These are phyloP conservation scores for Aureobasidium sp. DNA, from an alignment of 2,329 filamentous ascomycete species.

Conservation along the genomic window DNA sequence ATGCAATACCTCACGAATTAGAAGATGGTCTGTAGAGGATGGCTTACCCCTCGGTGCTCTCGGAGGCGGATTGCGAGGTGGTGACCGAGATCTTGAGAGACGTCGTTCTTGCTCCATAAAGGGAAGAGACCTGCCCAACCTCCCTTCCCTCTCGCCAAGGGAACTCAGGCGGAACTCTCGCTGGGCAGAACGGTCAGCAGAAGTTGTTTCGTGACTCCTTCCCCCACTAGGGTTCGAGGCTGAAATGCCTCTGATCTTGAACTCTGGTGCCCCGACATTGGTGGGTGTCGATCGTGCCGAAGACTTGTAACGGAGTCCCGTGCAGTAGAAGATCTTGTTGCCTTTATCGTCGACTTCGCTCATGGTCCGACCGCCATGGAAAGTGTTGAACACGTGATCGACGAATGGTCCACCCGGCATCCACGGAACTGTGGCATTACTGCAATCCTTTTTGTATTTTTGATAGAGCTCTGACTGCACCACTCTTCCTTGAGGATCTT, in stretches of 20 bases:
- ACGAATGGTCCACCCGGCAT: neutral
- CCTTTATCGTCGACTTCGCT: neutral
- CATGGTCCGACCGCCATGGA: neutral
- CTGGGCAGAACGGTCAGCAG: neutral
- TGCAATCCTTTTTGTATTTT: neutral
- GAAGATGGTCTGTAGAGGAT: neutral
- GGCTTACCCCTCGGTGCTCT: slow-evolving; percentile 5
- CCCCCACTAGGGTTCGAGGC: neutral
- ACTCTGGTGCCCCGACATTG: neutral
- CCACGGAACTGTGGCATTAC: neutral
- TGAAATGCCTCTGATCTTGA: neutral
- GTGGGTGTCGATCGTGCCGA: neutral
- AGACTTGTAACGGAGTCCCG: neutral
- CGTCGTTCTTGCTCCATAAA: neutral
- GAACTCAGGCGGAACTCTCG: neutral
- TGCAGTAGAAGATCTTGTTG: neutral
- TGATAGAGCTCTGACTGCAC: neutral
- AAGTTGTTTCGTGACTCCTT: neutral
- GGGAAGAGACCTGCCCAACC: neutral
- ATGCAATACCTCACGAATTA: neutral
- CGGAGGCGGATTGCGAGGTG: neutral
- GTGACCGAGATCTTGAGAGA: neutral
- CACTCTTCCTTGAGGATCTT: neutral
- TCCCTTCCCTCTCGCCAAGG: neutral
- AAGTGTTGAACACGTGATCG: neutral